Conservation (phyloP, 371 early-diverging fungal genomes). For the Parasitella parasitica region DNA sequence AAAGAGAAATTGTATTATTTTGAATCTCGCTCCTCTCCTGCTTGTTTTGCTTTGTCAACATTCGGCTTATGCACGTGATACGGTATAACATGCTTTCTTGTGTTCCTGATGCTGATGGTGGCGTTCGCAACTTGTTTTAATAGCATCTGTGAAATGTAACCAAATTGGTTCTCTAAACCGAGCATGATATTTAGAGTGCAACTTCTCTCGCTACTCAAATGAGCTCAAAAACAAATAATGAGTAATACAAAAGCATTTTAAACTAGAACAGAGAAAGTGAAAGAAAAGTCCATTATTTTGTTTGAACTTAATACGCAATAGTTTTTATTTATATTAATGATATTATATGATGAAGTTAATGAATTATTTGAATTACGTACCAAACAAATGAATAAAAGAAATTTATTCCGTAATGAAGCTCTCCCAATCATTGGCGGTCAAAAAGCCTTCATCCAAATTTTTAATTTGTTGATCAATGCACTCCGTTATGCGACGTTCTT, state of each 20-base stretch:
- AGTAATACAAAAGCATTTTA: too few species aligned
- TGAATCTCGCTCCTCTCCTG: not conserved
- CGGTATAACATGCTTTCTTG: not conserved
- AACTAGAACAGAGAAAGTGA: too few species aligned
- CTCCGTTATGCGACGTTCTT: constrained; percentile 13
- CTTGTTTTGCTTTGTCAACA: not conserved
- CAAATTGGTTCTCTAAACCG: not conserved
- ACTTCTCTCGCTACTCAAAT: too few species aligned
- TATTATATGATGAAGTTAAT: too few species aligned
- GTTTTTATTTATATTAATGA: too few species aligned
- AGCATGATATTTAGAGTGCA: too few species aligned
- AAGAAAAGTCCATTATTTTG: too few species aligned
- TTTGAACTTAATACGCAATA: too few species aligned
- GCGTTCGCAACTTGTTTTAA: not conserved
- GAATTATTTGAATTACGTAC: too few species aligned
- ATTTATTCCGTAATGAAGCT: constrained; percentile 15
- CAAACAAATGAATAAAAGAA: constrained; percentile 17
- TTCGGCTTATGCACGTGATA: not conserved
- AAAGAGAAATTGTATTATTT: not conserved
- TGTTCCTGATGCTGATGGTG: not conserved
- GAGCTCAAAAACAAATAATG: too few species aligned
- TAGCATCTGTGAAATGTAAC: not conserved
- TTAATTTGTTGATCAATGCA: constrained; percentile 15
- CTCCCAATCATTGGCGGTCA: constrained; percentile 13
- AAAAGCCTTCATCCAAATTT: constrained; percentile 9